phyloP scores from a whole-genome alignment of 371 early-diverging fungal genomes.

The Nematocida sp. region DNA sequence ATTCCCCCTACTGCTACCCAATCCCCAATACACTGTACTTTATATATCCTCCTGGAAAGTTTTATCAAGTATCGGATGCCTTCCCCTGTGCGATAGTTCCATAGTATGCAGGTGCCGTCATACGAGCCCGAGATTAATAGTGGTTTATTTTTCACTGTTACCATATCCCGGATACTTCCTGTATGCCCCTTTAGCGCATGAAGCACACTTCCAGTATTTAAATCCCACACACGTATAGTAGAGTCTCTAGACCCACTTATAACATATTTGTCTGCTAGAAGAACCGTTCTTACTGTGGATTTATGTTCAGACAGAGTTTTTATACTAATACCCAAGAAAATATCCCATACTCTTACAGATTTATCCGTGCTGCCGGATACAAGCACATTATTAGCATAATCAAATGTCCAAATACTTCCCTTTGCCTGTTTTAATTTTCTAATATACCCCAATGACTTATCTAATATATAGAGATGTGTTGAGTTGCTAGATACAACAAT shows the following conservation, averaged over 20 bases:
- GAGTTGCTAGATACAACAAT: slow-evolving; percentile 66
- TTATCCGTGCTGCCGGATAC: slow-evolving; percentile 95
- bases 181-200: slow-evolving; percentile 77
- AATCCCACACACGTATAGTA: slow-evolving; percentile 66
- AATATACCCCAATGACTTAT: slow-evolving; percentile 72
- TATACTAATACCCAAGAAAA: slow-evolving; percentile 78
- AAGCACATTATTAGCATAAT: slow-evolving; percentile 78
- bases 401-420: slow-evolving; percentile 95
- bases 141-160: slow-evolving; percentile 77
- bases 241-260: slow-evolving; percentile 70
- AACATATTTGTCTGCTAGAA: slow-evolving; percentile 74
- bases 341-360: slow-evolving; percentile 89
- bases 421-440: slow-evolving; percentile 80
- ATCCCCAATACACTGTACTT: slow-evolving; percentile 79
- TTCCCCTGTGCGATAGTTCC: slow-evolving; percentile 74
- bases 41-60: slow-evolving; percentile 78
- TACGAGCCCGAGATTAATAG: slow-evolving; percentile 83
- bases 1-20: slow-evolving; percentile 81
- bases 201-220: slow-evolving; percentile 58
- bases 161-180: slow-evolving; percentile 85
- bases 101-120: slow-evolving; percentile 89
- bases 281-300: slow-evolving; percentile 86
- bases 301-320: slow-evolving; percentile 85
- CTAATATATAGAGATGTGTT: slow-evolving; percentile 61
- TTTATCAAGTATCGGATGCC: slow-evolving; percentile 48